Conservation (phyloP, 768 basidiomycete species). For the Mycena epipterygia region DNA sequence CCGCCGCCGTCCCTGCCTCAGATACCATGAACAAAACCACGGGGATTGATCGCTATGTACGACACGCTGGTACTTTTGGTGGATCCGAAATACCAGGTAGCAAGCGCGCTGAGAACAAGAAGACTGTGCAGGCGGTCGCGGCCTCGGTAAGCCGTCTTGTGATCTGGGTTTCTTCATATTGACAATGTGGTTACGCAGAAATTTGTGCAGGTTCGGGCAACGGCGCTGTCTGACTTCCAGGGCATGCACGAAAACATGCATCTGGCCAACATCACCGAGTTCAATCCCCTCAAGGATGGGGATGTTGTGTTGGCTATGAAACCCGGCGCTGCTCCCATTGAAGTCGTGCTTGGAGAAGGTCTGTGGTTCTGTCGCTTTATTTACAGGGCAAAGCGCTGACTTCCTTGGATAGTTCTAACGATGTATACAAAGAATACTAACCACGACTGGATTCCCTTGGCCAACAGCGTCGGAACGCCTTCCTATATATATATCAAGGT, state of each 20-base stretch:
- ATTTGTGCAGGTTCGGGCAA: slow-evolving; percentile 2
- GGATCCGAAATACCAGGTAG: neutral
- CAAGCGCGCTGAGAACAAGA: slow-evolving; percentile 19
- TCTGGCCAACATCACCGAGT: too few relatives aligned
- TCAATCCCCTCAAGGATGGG: slow-evolving; percentile 6
- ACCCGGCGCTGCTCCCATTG: neutral
- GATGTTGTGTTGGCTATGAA: slow-evolving; percentile 17
- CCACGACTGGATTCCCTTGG: slow-evolving; percentile 31
- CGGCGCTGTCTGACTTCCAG: slow-evolving; percentile 5
- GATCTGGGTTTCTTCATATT: neutral
- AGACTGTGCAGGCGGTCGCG: slow-evolving; percentile 12
- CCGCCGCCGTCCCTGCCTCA: neutral
- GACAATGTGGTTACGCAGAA: neutral
- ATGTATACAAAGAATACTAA: slow-evolving; percentile 35
- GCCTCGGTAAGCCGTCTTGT: slow-evolving; percentile 1
- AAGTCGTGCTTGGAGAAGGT: neutral
- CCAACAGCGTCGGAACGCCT: slow-evolving; percentile 26
- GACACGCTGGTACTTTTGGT: slow-evolving; percentile 10
- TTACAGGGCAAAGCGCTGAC: neutral
- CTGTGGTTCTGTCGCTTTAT: neutral
- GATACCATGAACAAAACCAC: slow-evolving; percentile 17
- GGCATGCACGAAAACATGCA: slow-evolving; percentile 20
- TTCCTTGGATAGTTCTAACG: slow-evolving; percentile 23
- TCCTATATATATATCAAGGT: slow-evolving; percentile 23
- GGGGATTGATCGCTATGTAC: slow-evolving; percentile 12